Evolutionary conservation across 257 asterid genomes (phyloP).

Genomic region (Nicotiana tomentosiformis): DNA sequence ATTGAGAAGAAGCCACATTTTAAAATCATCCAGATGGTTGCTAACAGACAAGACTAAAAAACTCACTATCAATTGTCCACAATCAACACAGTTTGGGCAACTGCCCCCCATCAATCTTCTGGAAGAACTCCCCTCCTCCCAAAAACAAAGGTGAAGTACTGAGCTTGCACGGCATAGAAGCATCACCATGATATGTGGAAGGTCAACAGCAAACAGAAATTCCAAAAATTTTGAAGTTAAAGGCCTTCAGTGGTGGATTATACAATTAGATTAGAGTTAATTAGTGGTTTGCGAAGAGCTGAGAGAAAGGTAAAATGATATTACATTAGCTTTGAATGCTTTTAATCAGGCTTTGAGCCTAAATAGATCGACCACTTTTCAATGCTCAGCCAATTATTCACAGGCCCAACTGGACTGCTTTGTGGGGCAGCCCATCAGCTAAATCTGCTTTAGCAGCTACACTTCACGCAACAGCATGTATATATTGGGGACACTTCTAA

Average conservation of each 20-base stretch:
- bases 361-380: not conserved
- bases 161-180: not conserved
- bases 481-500: not conserved
- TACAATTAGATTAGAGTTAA: too few species aligned
- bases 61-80: not conserved
- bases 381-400: not conserved
- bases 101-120: not conserved
- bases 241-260: not conserved
- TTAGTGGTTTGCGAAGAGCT: not conserved
- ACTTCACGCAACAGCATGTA: not conserved
- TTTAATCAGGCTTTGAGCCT: not conserved
- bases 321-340: not conserved
- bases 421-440: not conserved
- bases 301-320: not conserved
- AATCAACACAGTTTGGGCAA: not conserved
- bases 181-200: not conserved
- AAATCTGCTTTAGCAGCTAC: not conserved
- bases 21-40: not conserved
- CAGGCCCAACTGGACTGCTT: slow-evolving; percentile 2
- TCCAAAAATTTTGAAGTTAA: not conserved
- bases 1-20: not conserved
- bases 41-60: not conserved
- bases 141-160: not conserved
- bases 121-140: not conserved
- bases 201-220: not conserved